A percentile compares a stretch with the other conserved stretches of the same genome.
Evolutionary conservation across 257 asterid species (phyloP).

Genomic region (Ajuga chamaepitys): DNA sequence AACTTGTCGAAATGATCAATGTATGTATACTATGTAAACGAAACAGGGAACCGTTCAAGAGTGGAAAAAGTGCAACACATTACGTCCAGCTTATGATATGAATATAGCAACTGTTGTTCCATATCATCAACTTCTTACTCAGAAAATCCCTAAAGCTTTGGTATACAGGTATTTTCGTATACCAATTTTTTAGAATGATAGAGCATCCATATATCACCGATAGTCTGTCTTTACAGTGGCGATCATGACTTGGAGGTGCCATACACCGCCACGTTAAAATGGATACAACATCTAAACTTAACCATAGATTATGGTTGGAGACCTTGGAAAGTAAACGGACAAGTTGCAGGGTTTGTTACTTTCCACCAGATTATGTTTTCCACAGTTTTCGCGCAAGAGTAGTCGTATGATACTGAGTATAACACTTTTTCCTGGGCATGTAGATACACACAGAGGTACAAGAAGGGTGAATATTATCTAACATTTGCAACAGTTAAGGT

Average conservation of each 20-base stretch:
- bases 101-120: neutral
- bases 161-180: neutral
- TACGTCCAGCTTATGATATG: neutral
- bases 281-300: neutral
- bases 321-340: neutral
- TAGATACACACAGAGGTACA: slow-evolving; percentile 11
- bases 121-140: neutral
- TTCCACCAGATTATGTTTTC: neutral
- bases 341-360: slow-evolving; percentile 12
- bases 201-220: neutral
- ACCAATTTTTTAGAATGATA: neutral
- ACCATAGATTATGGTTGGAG: neutral
- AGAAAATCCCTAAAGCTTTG: neutral
- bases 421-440: neutral
- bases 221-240: neutral
- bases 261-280: neutral
- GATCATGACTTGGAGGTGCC: neutral
- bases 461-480: neutral
- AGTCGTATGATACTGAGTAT: no score
- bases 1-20: no score
- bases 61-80: neutral
- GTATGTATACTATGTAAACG: neutral
- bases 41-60: slow-evolving; percentile 1
- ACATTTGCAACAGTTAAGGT: slow-evolving; percentile 15
- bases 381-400: no score